phyloP scores from a whole-genome alignment of 208 protist genomes.

The Strigomonas oncopelti region DNA sequence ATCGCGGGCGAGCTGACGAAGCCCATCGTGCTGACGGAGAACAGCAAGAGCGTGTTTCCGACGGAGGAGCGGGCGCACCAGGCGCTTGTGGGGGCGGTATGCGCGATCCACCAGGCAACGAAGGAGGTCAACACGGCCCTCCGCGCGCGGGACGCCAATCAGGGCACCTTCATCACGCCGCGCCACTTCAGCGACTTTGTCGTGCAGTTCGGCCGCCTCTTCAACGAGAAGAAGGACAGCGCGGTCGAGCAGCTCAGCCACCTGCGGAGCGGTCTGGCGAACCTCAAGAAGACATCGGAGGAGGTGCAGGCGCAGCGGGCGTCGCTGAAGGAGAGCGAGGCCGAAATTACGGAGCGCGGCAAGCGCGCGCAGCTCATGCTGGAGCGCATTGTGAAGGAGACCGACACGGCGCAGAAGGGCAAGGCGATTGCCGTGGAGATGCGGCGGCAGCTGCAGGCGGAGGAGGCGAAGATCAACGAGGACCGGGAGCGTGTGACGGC shows the following conservation, averaged over 20 bases:
- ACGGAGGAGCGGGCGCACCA: constrained; percentile 45
- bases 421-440: constrained; percentile 66
- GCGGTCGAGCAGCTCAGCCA: constrained; percentile 95
- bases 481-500: constrained; percentile 58
- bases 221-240: constrained; percentile 89
- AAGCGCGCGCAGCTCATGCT: constrained; percentile 76
- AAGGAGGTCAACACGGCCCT: constrained; percentile 79
- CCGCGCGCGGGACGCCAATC: constrained; percentile 68
- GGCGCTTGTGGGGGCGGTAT: constrained; percentile 86
- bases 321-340: constrained; percentile 79
- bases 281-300: constrained; percentile 89
- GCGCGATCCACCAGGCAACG: constrained; percentile 91
- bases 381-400: constrained; percentile 84
- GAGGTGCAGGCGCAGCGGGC: constrained; percentile 83
- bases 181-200: constrained; percentile 98
- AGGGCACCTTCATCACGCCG: constrained; percentile 94
- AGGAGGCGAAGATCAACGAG: constrained; percentile 75
- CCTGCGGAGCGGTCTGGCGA: constrained; percentile 93
- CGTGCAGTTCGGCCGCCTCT: constrained; percentile 92
- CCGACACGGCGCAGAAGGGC: constrained; percentile 80
- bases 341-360: constrained; percentile 77
- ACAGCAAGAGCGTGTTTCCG: constrained; percentile 36
- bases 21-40: constrained; percentile 83
- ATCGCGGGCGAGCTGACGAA: constrained; percentile 89
- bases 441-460: constrained; percentile 78